These are phyloP conservation scores for Ustilago tritici DNA, from an alignment of 1,284 basidiomycete species.

Conservation along the genomic window DNA sequence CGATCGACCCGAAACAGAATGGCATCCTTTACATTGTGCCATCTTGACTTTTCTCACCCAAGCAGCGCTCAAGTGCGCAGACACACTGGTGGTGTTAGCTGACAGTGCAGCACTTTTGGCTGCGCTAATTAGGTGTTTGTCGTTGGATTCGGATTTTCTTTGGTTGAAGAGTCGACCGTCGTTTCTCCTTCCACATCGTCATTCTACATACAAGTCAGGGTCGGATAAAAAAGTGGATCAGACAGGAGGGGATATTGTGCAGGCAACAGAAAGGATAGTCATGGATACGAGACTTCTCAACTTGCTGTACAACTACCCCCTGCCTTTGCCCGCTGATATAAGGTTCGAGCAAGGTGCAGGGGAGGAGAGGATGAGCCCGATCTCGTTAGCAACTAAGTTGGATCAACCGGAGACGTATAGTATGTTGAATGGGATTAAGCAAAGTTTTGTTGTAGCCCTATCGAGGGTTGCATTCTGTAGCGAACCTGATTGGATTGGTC, in stretches of 20 bases:
- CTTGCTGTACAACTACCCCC: constrained; percentile 54
- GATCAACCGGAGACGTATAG: constrained; percentile 53
- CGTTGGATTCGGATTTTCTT: constrained; percentile 51
- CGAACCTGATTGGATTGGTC: constrained; percentile 59
- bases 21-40: constrained; percentile 39
- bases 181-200: constrained; percentile 27
- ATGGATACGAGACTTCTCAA: constrained; percentile 54
- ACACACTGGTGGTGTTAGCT: constrained; percentile 51
- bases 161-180: constrained; percentile 46
- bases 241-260: constrained; percentile 40
- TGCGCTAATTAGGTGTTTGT: constrained; percentile 53
- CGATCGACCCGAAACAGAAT: constrained; percentile 37
- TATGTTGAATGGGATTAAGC: constrained; percentile 62
- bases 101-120: constrained; percentile 56
- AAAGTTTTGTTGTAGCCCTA: constrained; percentile 59
- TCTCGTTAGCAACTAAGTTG: constrained; percentile 50
- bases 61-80: constrained; percentile 39
- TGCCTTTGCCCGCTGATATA: constrained; percentile 22
- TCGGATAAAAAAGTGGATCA: constrained; percentile 3
- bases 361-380: constrained; percentile 30
- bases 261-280: constrained; percentile 53
- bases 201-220: constrained; percentile 3
- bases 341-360: constrained; percentile 13
- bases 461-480: constrained; percentile 57
- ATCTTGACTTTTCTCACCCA: constrained; percentile 48